Evolutionary conservation across 2,329 filamentous ascomycete species (phyloP), one percentile per base, ranked within the genome.

Genomic region (Colletotrichum tropicicola): DNA sequence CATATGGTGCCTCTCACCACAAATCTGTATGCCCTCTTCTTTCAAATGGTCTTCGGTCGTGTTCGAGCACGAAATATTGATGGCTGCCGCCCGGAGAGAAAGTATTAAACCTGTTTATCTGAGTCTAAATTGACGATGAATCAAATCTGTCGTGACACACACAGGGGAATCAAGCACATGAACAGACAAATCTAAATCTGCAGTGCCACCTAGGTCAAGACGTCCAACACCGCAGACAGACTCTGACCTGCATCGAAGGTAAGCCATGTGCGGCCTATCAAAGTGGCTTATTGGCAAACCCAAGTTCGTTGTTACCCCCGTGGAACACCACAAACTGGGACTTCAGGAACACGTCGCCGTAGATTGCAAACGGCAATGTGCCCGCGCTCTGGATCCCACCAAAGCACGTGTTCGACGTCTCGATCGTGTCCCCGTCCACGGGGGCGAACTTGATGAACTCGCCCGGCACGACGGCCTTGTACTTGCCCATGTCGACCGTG

Each of bases 301-400:
- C 79, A 5, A 81, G 71, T 25, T 65, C 45, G 1, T 68, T 69
- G 3, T 69, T 68, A 7, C 73, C 71, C 4, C 76, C 71, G 39
- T 81, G 73, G 57, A 81, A 81, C 5, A 81, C 77, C n/a, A 81
- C 72, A 72, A 80, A 78, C 68, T 84, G 75, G 49, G 81, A 73
- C 72, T 85, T 77, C 68, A 85, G 68, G 59, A 82, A 74, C 32
- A 81, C 73, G 65, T 82, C 70, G 3, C 80, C 73, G 35, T 83
- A 62, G 57, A 84, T 74, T 30, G 78, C 64, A 66, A 84, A 73
- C 6, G 78, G 69, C 35, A 79, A 67, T 19, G 75, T 68, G 23
- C 75, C 68, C 2, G 81, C 71, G 6, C 76, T 67, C 68, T 85
- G 74, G 55, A 80, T 71, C 9, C 78, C 74, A 8, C 79, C 74